Conservation (phyloP, 1,284 basidiomycete genomes). For the Ceratobasidium sp. region DNA sequence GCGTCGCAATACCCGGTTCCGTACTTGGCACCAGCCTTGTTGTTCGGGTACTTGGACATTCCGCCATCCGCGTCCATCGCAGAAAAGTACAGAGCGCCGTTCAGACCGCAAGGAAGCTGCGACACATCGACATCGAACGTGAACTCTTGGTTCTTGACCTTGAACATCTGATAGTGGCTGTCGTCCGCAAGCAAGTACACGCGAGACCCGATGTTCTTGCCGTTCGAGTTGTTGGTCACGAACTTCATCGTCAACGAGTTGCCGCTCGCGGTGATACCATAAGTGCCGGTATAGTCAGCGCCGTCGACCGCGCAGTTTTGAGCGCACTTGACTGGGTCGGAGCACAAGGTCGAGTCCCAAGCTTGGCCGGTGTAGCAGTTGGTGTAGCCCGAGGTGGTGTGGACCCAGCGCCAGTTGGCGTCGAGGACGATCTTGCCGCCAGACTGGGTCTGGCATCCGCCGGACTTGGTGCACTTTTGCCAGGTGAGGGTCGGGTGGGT, state of each 20-base stretch:
- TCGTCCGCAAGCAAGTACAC: slow-evolving; percentile 36
- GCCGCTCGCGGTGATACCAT: slow-evolving; percentile 63
- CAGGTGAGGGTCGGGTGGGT: slow-evolving; percentile 44
- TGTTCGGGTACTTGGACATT: slow-evolving; percentile 63
- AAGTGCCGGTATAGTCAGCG: slow-evolving; percentile 66
- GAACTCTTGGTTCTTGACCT: slow-evolving; percentile 69
- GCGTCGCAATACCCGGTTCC: slow-evolving; percentile 64
- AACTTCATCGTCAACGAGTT: slow-evolving; percentile 78
- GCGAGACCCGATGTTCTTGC: slow-evolving; percentile 61
- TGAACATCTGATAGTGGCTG: slow-evolving; percentile 66
- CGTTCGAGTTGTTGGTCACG: slow-evolving; percentile 71
- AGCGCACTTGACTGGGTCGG: slow-evolving; percentile 62
- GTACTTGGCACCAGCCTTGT: slow-evolving; percentile 65
- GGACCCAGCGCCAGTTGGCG: slow-evolving; percentile 41
- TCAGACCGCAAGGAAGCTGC: slow-evolving; percentile 58
- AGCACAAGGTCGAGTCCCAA: slow-evolving; percentile 58
- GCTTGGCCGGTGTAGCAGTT: slow-evolving; percentile 66
- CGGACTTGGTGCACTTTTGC: slow-evolving; percentile 45
- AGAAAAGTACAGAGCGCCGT: too few species aligned
- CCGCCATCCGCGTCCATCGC: slow-evolving; percentile 53
- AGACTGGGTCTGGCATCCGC: slow-evolving; percentile 39
- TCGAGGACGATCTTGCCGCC: slow-evolving; percentile 21
- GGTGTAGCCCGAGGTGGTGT: slow-evolving; percentile 37
- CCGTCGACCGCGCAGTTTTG: slow-evolving; percentile 70
- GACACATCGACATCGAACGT: slow-evolving; percentile 71